Base-by-base conservation (phyloP, 495 filamentous ascomycete genomes). In the Talaromyces nanjingensis region DNA sequence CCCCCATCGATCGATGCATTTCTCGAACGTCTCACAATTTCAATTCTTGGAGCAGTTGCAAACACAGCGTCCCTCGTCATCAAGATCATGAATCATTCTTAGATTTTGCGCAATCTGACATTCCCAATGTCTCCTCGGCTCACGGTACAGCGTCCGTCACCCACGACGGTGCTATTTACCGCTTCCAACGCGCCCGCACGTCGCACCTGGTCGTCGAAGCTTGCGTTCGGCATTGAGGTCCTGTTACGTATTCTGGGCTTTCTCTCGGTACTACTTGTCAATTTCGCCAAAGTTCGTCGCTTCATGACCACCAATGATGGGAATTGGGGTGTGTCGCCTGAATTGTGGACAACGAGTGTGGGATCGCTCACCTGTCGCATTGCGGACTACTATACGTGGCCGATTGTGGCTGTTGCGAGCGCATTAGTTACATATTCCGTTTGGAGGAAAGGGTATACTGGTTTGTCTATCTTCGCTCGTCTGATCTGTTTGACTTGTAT, bases 151-250 rank as follows among this genome's bases (percentile, higher is more conserved):
- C 88, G 88, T 58, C 91, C 91, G 55, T 93, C 91, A 39, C 88
- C 91, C 47, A 92, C 91, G 24, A 93, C 91, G n/a, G 85, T 86
- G 67, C 88, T 89, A 68, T 96, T 90, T 79, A 91, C 89, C 57
- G 88, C 94, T 58, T 92, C 91, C 63, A 93, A 91, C 68, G 82
- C 83, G 63, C 82, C 80, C 9, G 69, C 79, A 12, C 84, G 79
- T 24, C 75, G 73, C 1, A 89, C 84, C 53, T 73, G 87, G 62
- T 76, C 83, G 6, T 78, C 85, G 49, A 86, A 84, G 65, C 65
- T 85, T 63, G 70, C 83, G 49, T 82, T 82, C 62, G 68, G 76
- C 60, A 59, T 80, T 59, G 69, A 86, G 64, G 70, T 85, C 63
- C 64, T 83, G 65, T 65, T 86, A 6, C 84, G 81, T 55, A 59